A percentile compares a stretch with the other conserved stretches of the same genome.
Evolutionary conservation across 495 filamentous ascomycete species (phyloP).

Genomic region (Penicillium desertorum): DNA sequence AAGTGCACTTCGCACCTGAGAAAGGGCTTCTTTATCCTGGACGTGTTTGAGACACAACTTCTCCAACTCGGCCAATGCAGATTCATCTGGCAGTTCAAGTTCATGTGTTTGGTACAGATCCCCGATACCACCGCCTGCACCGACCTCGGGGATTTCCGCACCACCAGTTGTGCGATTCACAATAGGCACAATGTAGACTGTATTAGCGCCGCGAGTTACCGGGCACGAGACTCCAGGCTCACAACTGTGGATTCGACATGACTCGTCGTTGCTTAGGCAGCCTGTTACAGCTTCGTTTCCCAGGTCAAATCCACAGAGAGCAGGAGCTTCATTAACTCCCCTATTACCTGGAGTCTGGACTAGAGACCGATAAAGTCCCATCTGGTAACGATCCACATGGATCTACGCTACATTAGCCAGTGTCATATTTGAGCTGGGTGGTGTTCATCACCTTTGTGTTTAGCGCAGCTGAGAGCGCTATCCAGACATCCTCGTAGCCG

Average conservation of each 20-base stretch:
- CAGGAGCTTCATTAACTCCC: constrained; percentile 57
- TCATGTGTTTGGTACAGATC: constrained; percentile 67
- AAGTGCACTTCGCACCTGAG: constrained; percentile 36
- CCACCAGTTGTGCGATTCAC: constrained; percentile 58
- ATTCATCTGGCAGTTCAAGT: constrained; percentile 54
- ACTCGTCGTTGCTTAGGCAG: constrained; percentile 64
- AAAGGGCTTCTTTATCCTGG: constrained; percentile 32
- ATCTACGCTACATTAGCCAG: constrained; percentile 48
- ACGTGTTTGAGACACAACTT: constrained; percentile 47
- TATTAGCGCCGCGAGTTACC: constrained; percentile 47
- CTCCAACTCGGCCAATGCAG: constrained; percentile 47
- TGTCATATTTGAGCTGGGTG: neutral
- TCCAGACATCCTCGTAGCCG: constrained; percentile 90
- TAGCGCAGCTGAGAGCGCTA: constrained; percentile 70
- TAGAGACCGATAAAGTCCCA: constrained; percentile 69
- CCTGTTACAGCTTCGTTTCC: constrained; percentile 70
- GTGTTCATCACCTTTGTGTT: constrained; percentile 54
- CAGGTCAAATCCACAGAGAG: constrained; percentile 71
- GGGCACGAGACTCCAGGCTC: constrained; percentile 69
- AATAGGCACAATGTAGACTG: constrained; percentile 79
- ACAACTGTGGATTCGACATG: constrained; percentile 82
- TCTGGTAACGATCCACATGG: constrained; percentile 81
- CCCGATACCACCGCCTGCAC: constrained; percentile 75
- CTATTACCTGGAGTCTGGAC: constrained; percentile 28
- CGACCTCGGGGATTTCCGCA: constrained; percentile 65